Percentiles rank a stretch among this genome's conserved stretches.
phyloP scores from a whole-genome alignment of 352 stramenopile genomes.

The Phytophthora citricola region DNA sequence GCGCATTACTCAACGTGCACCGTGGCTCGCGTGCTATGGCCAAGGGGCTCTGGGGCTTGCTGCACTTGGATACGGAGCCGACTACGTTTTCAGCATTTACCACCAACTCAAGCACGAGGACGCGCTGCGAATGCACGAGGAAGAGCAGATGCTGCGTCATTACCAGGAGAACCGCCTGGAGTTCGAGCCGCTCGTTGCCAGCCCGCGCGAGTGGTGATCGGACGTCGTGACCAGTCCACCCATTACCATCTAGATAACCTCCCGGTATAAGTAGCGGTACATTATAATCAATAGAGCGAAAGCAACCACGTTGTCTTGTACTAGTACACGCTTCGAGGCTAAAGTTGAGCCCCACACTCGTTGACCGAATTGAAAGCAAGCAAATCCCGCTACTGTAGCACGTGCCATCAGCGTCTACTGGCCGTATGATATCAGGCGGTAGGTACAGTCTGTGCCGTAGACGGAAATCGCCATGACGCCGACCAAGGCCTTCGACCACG shows the following conservation, averaged over 20 bases:
- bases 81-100: slow-evolving; percentile 42
- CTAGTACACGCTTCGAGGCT: background rate
- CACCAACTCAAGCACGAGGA: slow-evolving; percentile 40
- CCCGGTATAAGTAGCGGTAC: slow-evolving; percentile 1
- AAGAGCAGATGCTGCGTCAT: slow-evolving; percentile 17
- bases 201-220: slow-evolving; percentile 16
- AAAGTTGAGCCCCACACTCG: background rate
- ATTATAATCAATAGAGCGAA: slow-evolving; percentile 25
- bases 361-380: slow-evolving; percentile 1
- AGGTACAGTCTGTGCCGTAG: slow-evolving; percentile 2
- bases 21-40: slow-evolving; percentile 48
- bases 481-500: slow-evolving; percentile 32
- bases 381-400: slow-evolving; percentile 11
- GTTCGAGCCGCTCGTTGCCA: slow-evolving; percentile 15
- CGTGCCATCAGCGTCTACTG: slow-evolving; percentile 5
- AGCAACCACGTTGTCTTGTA: slow-evolving; percentile 1
- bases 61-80: slow-evolving; percentile 44
- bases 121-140: slow-evolving; percentile 21
- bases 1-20: slow-evolving; percentile 51
- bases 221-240: slow-evolving; percentile 1
- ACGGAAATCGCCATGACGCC: slow-evolving; percentile 15
- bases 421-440: slow-evolving; percentile 1
- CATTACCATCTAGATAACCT: slow-evolving; percentile 9
- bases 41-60: slow-evolving; percentile 45
- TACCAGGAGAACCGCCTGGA: slow-evolving; percentile 10